Conservation (phyloP, 2,329 filamentous ascomycete species). For the Mycosphaerella arachidis region DNA sequence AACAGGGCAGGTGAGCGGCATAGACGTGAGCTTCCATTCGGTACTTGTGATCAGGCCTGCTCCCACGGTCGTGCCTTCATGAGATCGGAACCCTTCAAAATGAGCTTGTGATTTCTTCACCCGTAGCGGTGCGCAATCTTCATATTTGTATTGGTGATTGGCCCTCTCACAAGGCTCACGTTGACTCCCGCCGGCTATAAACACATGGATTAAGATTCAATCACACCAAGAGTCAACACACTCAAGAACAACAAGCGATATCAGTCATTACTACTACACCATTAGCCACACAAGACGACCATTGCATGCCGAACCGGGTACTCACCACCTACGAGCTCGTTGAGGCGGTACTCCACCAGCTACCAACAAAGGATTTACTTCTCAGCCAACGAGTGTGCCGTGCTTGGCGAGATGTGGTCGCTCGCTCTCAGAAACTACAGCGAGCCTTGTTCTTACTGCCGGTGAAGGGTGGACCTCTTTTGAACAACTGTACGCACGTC, state of each 20-base stretch:
- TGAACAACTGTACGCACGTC: background rate
- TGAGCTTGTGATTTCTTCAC: too few relatives aligned
- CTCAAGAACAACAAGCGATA: background rate
- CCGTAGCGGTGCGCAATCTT: too few relatives aligned
- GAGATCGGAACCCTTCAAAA: too few relatives aligned
- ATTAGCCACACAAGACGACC: background rate
- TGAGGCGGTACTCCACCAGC: conserved; percentile 3
- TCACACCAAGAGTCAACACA: background rate
- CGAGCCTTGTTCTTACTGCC: background rate
- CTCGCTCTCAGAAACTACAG: background rate
- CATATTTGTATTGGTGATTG: too few relatives aligned
- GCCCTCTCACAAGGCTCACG: background rate
- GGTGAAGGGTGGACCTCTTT: background rate
- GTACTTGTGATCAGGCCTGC: too few relatives aligned
- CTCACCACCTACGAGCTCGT: conserved; percentile 10
- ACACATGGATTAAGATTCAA: background rate
- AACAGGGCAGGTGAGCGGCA: too few relatives aligned
- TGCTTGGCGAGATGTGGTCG: background rate
- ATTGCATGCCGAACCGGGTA: background rate
- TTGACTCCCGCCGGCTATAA: background rate
- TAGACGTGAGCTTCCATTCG: too few relatives aligned
- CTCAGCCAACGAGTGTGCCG: conserved; percentile 6
- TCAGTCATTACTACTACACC: background rate
- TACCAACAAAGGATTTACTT: conserved; percentile 6
- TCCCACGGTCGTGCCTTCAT: too few relatives aligned